A percentile compares a stretch with the other conserved stretches of the same genome.
Evolutionary conservation across 176 grass and related monocot genomes (phyloP).

Genomic region (Guadua angustifolia): DNA sequence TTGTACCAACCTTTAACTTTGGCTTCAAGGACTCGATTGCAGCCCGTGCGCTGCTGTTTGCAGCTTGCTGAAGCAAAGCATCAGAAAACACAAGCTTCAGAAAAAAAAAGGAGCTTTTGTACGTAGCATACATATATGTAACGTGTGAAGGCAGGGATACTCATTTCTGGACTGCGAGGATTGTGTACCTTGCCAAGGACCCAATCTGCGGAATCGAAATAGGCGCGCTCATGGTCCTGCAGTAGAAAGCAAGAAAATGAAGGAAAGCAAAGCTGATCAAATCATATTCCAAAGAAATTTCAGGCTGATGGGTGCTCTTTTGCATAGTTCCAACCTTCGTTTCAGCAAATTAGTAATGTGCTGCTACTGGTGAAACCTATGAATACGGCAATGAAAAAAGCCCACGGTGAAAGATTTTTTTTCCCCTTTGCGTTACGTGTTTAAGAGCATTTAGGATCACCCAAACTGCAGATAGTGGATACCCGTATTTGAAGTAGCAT

Average conservation of each 20-base stretch:
- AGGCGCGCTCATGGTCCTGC: conserved; percentile 86
- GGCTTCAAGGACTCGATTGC: conserved; percentile 86
- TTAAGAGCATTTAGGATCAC: not conserved
- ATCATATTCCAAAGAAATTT: not conserved
- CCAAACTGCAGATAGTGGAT: not conserved
- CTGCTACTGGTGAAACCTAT: not conserved
- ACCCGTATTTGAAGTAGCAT: not conserved
- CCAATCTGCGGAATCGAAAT: conserved; percentile 95
- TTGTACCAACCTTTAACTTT: conserved; percentile 77
- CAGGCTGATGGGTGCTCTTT: not conserved
- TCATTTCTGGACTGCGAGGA: not conserved
- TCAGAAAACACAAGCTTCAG: conserved; percentile 9
- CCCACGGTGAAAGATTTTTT: not conserved
- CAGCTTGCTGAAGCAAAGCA: conserved; percentile 73
- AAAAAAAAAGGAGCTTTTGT: not conserved
- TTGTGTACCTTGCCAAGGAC: conserved; percentile 87
- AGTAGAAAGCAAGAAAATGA: conserved; percentile 19
- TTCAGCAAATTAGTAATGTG: not conserved
- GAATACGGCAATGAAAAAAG: not conserved
- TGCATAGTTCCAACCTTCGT: not conserved
- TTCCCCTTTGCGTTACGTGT: no score
- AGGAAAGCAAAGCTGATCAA: not conserved
- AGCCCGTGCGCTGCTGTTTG: conserved; percentile 56
- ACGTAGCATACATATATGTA: not conserved
- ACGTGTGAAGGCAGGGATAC: conserved; percentile 2